Conservation (phyloP, 1,139 yeast species). For the Kazachstania sp. region DNA sequence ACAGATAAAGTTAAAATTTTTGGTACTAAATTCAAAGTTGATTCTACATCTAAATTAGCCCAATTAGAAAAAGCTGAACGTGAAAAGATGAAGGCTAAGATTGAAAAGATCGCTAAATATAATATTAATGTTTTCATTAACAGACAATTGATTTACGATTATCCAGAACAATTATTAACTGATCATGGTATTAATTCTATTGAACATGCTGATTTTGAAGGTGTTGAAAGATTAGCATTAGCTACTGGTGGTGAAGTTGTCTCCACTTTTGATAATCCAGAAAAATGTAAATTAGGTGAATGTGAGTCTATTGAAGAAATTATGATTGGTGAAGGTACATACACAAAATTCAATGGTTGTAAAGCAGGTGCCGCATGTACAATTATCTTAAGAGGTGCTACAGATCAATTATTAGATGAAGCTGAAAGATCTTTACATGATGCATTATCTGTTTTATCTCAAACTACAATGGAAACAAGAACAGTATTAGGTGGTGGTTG, state of each 20-base stretch:
- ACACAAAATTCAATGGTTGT: constrained; percentile 86
- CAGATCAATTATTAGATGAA: constrained; percentile 91
- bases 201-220: constrained; percentile 98
- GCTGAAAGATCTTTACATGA: constrained; percentile 97
- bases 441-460: constrained; percentile 90
- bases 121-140: constrained; percentile 88
- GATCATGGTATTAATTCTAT: constrained; percentile 84
- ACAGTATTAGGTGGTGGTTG: constrained; percentile 98
- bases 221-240: constrained; percentile 90
- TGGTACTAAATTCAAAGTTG: constrained; percentile 97
- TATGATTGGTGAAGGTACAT: constrained; percentile 79
- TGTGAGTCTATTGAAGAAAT: constrained; percentile 89
- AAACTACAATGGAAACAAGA: constrained; percentile 89
- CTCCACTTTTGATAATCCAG: constrained; percentile 92
- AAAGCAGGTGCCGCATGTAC: constrained; percentile 97
- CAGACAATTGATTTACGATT: constrained; percentile 93
- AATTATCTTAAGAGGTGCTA: constrained; percentile 91
- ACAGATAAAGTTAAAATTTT: constrained; percentile 95
- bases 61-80: constrained; percentile 94
- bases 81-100: constrained; percentile 83
- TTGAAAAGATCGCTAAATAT: constrained; percentile 73
- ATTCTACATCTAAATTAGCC: constrained; percentile 88
- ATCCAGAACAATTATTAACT: constrained; percentile 91
- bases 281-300: constrained; percentile 72
- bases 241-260: constrained; percentile 98